Percentiles rank a stretch among this genome's conserved stretches.
Evolutionary conservation across 768 basidiomycete species (phyloP).

Genomic region (Boletus tylopilopsis): DNA sequence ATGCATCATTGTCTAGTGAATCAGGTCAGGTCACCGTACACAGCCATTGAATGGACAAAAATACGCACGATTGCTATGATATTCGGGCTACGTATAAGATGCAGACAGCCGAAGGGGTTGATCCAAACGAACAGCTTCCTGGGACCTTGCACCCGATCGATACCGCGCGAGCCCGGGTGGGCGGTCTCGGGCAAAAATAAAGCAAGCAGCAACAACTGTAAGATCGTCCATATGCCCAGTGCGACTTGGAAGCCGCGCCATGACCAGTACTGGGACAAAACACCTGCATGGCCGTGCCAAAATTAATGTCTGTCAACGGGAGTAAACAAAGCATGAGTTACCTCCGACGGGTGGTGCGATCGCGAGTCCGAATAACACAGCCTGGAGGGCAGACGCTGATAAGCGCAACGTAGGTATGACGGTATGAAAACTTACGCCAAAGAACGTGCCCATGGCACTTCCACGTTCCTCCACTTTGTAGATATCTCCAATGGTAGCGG

Average conservation of each 20-base stretch:
- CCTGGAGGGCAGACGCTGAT: constrained; percentile 23
- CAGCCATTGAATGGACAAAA: neutral
- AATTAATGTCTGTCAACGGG: neutral
- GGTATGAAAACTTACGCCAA: constrained; percentile 36
- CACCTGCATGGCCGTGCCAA: constrained; percentile 28
- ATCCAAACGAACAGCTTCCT: constrained; percentile 40
- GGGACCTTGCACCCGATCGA: constrained; percentile 40
- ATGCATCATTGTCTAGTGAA: constrained; percentile 41
- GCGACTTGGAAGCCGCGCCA: constrained; percentile 59
- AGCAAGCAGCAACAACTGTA: constrained; percentile 38
- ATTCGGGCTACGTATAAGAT: constrained; percentile 57
- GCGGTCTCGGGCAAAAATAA: constrained; percentile 64
- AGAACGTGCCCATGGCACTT: constrained; percentile 56
- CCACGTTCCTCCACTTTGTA: constrained; percentile 62
- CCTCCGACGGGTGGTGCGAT: constrained; percentile 61
- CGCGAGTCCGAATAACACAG: constrained; percentile 54
- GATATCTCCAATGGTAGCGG: constrained; percentile 63
- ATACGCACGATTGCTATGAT: constrained; percentile 48
- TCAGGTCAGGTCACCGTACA: neutral
- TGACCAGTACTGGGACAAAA: constrained; percentile 55
- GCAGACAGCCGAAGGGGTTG: constrained; percentile 55
- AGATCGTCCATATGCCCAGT: constrained; percentile 39
- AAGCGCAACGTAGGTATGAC: neutral
- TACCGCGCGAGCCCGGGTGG: constrained; percentile 53
- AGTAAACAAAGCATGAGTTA: constrained; percentile 10